A percentile compares a stretch with the other conserved stretches of the same genome.
Evolutionary conservation across 257 asterid genomes (phyloP).

Genomic region (Sherardia arvensis): DNA sequence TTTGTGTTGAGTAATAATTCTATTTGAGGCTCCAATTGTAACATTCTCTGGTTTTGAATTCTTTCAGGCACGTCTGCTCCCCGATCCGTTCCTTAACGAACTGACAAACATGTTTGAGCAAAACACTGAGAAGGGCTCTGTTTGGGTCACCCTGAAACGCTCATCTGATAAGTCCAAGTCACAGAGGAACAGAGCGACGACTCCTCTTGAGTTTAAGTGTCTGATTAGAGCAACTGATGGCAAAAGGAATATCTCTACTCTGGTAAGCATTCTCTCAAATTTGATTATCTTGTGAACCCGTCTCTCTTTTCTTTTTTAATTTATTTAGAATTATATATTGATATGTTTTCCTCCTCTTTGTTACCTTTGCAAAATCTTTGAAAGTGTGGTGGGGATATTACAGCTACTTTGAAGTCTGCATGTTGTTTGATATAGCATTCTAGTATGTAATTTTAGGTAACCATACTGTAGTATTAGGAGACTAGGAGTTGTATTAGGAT

Average conservation of each 20-base stretch:
- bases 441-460: background rate
- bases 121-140: conserved; percentile 72
- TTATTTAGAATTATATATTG: too few relatives aligned
- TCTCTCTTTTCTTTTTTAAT: too few relatives aligned
- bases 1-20: background rate
- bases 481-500: background rate
- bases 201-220: conserved; percentile 59
- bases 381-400: too few relatives aligned
- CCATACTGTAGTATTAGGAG: background rate
- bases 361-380: too few relatives aligned
- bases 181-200: conserved; percentile 48
- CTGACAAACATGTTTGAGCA: conserved; percentile 74
- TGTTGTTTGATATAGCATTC: background rate
- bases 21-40: background rate
- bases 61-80: conserved; percentile 61
- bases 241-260: conserved; percentile 58
- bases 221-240: conserved; percentile 78
- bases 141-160: conserved; percentile 79
- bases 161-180: conserved; percentile 74
- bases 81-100: conserved; percentile 78
- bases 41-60: background rate
- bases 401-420: too few relatives aligned
- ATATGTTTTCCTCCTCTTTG: too few relatives aligned
- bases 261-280: conserved; percentile 26
- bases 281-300: too few relatives aligned